These are phyloP conservation scores for Tolypocladium inflatum DNA, from an alignment of 2,329 filamentous ascomycete genomes.

Conservation along the genomic window DNA sequence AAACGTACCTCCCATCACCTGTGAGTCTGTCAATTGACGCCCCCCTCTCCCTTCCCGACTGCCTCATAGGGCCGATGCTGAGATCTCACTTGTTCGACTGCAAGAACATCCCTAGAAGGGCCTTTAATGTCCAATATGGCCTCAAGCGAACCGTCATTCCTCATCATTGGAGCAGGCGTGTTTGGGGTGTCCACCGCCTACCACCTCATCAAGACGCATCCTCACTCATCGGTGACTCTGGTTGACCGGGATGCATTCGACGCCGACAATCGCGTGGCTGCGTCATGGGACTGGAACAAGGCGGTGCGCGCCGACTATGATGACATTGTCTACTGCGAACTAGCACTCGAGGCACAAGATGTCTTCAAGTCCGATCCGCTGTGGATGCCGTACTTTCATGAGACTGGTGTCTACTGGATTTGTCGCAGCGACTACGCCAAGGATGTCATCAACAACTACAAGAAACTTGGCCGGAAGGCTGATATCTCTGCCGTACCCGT, in stretches of 20 bases:
- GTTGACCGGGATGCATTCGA: conserved; percentile 47
- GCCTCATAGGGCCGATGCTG: background rate
- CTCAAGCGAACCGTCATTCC: conserved; percentile 24
- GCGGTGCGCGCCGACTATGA: conserved; percentile 62
- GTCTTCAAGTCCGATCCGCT: conserved; percentile 49
- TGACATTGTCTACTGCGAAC: conserved; percentile 51
- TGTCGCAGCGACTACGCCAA: conserved; percentile 39
- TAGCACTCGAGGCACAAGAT: conserved; percentile 57
- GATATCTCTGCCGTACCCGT: conserved; percentile 34
- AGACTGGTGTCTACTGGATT: conserved; percentile 50
- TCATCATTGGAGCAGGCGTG: conserved; percentile 56
- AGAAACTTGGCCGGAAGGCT: conserved; percentile 27
- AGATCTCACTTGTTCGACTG: background rate
- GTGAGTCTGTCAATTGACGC: too few species aligned
- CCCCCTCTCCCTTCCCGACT: too few species aligned
- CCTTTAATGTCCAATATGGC: conserved; percentile 9
- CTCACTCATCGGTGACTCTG: conserved; percentile 41
- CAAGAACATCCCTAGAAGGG: background rate
- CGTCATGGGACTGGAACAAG: conserved; percentile 67
- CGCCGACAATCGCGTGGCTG: conserved; percentile 40
- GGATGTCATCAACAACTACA: conserved; percentile 44
- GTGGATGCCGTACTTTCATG: conserved; percentile 47
- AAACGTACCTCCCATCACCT: too few species aligned
- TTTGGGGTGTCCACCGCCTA: conserved; percentile 60
- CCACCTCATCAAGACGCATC: conserved; percentile 43